These are phyloP conservation scores for Schwanniomyces occidentalis DNA, from an alignment of 805 yeast species.

Conservation along the genomic window DNA sequence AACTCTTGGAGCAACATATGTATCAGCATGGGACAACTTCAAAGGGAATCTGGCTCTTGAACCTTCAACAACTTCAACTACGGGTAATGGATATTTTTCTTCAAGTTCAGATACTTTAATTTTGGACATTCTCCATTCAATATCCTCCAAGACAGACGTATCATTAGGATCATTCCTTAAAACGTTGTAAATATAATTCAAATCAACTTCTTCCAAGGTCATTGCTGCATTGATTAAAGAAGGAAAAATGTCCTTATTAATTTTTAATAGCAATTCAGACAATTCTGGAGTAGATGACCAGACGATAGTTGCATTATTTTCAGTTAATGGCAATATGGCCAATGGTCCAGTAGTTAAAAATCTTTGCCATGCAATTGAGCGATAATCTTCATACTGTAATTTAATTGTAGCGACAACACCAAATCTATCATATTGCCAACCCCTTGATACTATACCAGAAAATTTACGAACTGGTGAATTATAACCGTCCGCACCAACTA, in stretches of 20 bases:
- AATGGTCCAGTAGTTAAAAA: constrained; percentile 90
- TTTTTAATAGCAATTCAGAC: constrained; percentile 59
- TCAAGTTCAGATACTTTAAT: constrained; percentile 48
- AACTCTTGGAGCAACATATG: constrained; percentile 77
- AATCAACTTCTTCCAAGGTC: constrained; percentile 73
- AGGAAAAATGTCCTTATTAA: constrained; percentile 63
- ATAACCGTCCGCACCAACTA: constrained; percentile 95
- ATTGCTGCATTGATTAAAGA: constrained; percentile 83
- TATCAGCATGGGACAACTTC: constrained; percentile 85
- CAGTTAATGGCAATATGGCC: constrained; percentile 88
- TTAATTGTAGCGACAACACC: constrained; percentile 93
- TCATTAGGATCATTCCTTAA: constrained; percentile 39
- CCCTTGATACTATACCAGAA: constrained; percentile 81
- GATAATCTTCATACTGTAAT: constrained; percentile 68
- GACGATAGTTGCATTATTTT: constrained; percentile 83
- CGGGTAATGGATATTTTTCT: constrained; percentile 65
- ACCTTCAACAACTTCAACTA: constrained; percentile 55
- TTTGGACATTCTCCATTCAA: constrained; percentile 65
- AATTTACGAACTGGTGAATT: constrained; percentile 88
- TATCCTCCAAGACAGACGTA: constrained; percentile 60
- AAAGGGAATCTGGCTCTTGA: constrained; percentile 90
- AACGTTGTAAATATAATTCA: constrained; percentile 62
- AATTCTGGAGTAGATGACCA: constrained; percentile 87
- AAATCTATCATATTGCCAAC: constrained; percentile 86
- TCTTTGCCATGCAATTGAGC: constrained; percentile 87